phyloP scores from a whole-genome alignment of 805 yeast genomes.

The Alloascoidea africana region DNA sequence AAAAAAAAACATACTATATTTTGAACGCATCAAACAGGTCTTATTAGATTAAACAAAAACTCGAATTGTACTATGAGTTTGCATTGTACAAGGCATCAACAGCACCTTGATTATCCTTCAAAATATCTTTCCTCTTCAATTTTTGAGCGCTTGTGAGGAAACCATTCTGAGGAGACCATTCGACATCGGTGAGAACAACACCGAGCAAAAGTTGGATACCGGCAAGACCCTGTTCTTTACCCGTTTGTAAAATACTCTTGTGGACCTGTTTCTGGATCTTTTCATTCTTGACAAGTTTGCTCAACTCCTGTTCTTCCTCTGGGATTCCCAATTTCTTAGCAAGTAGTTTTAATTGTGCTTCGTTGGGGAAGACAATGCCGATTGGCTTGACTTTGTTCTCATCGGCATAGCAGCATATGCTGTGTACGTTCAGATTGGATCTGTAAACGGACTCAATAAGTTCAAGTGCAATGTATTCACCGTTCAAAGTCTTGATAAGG shows the following conservation, averaged over 20 bases:
- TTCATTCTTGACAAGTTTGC: constrained; percentile 33
- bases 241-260: constrained; percentile 55
- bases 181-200: constrained; percentile 65
- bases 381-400: constrained; percentile 77
- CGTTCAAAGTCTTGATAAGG: constrained; percentile 87
- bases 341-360: constrained; percentile 41
- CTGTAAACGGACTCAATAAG: constrained; percentile 86
- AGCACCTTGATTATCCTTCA: constrained; percentile 46
- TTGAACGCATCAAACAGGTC: too few species aligned
- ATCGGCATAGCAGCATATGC: constrained; percentile 91
- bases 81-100: too few species aligned
- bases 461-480: constrained; percentile 96
- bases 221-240: constrained; percentile 60
- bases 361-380: constrained; percentile 79
- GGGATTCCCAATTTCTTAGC: constrained; percentile 40
- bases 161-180: constrained; percentile 97
- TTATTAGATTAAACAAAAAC: too few species aligned
- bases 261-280: constrained; percentile 39
- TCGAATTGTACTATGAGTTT: too few species aligned
- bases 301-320: constrained; percentile 28
- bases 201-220: constrained; percentile 82
- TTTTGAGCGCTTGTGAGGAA: constrained; percentile 92
- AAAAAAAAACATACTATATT: too few species aligned
- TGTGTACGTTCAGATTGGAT: constrained; percentile 59
- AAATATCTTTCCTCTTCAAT: constrained; percentile 83